Percentiles rank a stretch among this genome's conserved stretches.
Conservation (phyloP, 2,329 filamentous ascomycete species). For the Aspergillus sojae region DNA sequence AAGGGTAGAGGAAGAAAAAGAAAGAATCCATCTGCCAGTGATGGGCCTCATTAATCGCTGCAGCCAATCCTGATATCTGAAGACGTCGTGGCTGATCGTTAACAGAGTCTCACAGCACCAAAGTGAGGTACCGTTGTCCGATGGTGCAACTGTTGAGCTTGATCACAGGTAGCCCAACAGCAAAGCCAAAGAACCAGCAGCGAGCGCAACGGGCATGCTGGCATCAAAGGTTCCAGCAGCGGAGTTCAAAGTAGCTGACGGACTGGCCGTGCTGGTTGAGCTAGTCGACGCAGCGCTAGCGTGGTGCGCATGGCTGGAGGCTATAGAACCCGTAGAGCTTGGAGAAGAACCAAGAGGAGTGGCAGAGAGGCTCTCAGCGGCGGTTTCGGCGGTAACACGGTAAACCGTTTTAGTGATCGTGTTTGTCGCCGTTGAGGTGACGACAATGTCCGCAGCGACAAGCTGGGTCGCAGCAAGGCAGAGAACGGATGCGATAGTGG, state of each 20-base stretch:
- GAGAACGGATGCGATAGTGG: conserved; percentile 35
- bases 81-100: too few species aligned
- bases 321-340: conserved; percentile 29
- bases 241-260: conserved; percentile 19
- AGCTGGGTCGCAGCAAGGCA: conserved; percentile 37
- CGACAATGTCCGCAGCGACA: conserved; percentile 30
- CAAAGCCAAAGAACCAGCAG: conserved; percentile 42
- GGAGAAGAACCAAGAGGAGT: conserved; percentile 29
- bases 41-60: not conserved
- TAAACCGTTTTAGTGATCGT: conserved; percentile 48
- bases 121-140: not conserved
- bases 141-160: not conserved
- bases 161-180: conserved; percentile 40
- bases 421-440: conserved; percentile 32
- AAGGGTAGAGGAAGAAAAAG: conserved; percentile 22
- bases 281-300: conserved; percentile 17
- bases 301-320: conserved; percentile 9
- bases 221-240: conserved; percentile 25
- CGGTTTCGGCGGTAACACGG: conserved; percentile 45
- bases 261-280: conserved; percentile 25
- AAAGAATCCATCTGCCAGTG: conserved; percentile 4
- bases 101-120: not conserved
- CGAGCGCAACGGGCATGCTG: conserved; percentile 34
- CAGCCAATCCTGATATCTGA: not conserved
- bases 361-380: conserved; percentile 26